These are phyloP conservation scores for Talaromyces ruber DNA, from an alignment of 495 filamentous ascomycete species.

Conservation along the genomic window DNA sequence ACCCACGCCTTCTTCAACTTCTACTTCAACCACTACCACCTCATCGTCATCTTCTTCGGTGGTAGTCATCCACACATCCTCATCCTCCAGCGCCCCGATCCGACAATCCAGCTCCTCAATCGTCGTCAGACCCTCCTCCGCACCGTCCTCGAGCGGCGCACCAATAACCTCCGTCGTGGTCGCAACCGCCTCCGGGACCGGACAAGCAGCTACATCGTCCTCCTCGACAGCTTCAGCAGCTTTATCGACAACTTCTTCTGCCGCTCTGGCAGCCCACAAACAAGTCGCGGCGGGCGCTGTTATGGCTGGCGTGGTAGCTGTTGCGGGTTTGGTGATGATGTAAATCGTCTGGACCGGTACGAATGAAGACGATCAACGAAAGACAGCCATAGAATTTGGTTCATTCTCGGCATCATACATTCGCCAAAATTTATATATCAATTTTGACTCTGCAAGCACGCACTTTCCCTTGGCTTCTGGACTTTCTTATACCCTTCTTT, in stretches of 20 bases:
- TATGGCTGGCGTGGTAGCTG: slow-evolving; percentile 30
- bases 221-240: slow-evolving; percentile 18
- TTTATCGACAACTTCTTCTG: slow-evolving; percentile 18
- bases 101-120: slow-evolving; percentile 13
- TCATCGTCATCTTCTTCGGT: slow-evolving; percentile 13
- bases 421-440: not conserved
- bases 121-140: slow-evolving; percentile 11
- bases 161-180: not conserved
- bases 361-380: not conserved
- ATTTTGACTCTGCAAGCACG: not conserved
- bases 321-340: slow-evolving; percentile 35
- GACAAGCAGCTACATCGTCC: slow-evolving; percentile 14
- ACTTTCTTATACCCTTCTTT: slow-evolving; percentile 3
- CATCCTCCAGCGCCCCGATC: slow-evolving; percentile 13
- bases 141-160: not conserved
- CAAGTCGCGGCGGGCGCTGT: slow-evolving; percentile 23
- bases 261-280: not conserved
- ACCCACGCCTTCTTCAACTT: not conserved
- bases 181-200: slow-evolving; percentile 8
- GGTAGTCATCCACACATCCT: not conserved
- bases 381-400: not conserved
- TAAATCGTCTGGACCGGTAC: slow-evolving; percentile 14
- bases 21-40: slow-evolving; percentile 3
- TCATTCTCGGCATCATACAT: not conserved
- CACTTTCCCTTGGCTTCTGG: not conserved